Evolutionary conservation across 495 filamentous ascomycete species (phyloP), one percentile per base, ranked within the genome.

Genomic region (Thozetella sp.): DNA sequence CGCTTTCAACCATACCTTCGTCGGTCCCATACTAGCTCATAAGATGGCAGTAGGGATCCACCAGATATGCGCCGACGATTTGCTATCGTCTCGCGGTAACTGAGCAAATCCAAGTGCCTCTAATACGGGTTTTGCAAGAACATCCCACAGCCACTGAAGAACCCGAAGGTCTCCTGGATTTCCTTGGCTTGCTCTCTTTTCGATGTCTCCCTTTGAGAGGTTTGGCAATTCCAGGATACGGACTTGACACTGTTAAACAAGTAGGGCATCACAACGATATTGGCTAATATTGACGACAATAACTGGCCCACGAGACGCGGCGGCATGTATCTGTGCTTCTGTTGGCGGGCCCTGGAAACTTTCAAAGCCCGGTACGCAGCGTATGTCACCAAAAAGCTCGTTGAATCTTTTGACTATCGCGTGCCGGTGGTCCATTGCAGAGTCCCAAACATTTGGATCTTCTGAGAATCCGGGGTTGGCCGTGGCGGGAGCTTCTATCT

Each of bases 41-140:
- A 2, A n/a, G 22, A 23, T 15, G 2, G 60, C 69, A n/a, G 59
- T 66, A 0, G 54, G 61, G 24, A 72, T 66, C 69, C 67, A 72
- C 60, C 60, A 72, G 19, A 72, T 46, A 45, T 55, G 59, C 25
- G 54, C 60, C 51, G 26, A 62, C n/a, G n/a, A n/a, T n/a, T n/a
- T n/a, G 52, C 40, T 53, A n/a, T 53, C 54, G 15, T 10, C 37
- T 12, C 13, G 3, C 19, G 46, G 50, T 3, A n/a, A 23, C 4
- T 19, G 12, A 22, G 19, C 17, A 19, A 58, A 55, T 9, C 55
- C 57, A 1, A 67, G 43, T 2, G 20, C 24, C 23, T 67, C 51
- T 6, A 67, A 48, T 13, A 64, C 25, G 1, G 61, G 64, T 12
- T 46, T n/a, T 1, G 11, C 54, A 17, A 51, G 22, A 13, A 25